phyloP scores from a whole-genome alignment of 768 basidiomycete genomes.

The Ramaria sp. region DNA sequence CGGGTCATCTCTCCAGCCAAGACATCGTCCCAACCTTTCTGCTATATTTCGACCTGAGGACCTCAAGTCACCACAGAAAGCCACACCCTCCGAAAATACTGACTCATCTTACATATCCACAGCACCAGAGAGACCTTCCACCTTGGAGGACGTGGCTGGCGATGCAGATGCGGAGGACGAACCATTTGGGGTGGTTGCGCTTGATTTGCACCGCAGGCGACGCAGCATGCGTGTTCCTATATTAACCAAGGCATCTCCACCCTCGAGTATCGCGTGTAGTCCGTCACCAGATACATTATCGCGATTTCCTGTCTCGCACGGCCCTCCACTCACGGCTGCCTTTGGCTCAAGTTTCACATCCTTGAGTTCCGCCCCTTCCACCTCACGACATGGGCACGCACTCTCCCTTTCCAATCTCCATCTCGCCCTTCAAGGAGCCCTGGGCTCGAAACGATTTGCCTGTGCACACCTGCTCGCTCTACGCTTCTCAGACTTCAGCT shows the following conservation, averaged over 20 bases:
- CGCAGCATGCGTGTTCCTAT: constrained; percentile 33
- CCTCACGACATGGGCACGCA: constrained; percentile 32
- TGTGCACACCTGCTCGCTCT: constrained; percentile 73
- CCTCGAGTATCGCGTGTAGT: not conserved
- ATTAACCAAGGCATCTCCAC: constrained; percentile 12
- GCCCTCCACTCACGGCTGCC: constrained; percentile 22
- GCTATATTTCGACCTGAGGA: constrained; percentile 28
- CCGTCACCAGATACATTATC: constrained; percentile 13
- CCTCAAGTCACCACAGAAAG: constrained; percentile 31
- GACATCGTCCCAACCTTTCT: constrained; percentile 45
- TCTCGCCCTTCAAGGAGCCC: constrained; percentile 50
- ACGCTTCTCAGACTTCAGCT: constrained; percentile 37
- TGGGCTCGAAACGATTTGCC: constrained; percentile 66
- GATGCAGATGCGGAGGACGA: constrained; percentile 17
- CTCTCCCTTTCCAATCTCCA: constrained; percentile 55
- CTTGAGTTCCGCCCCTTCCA: constrained; percentile 14
- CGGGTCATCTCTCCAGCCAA: constrained; percentile 32
- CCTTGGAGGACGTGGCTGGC: constrained; percentile 1
- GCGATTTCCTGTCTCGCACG: constrained; percentile 19
- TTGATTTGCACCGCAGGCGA: constrained; percentile 48
- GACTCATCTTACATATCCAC: constrained; percentile 22
- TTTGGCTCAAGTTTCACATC: constrained; percentile 27
- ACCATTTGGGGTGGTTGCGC: constrained; percentile 51
- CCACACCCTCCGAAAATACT: constrained; percentile 21
- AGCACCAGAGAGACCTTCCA: not conserved